These are phyloP conservation scores for Entomortierella beljakovae DNA, from an alignment of 192 early-diverging fungal genomes.

Conservation along the genomic window DNA sequence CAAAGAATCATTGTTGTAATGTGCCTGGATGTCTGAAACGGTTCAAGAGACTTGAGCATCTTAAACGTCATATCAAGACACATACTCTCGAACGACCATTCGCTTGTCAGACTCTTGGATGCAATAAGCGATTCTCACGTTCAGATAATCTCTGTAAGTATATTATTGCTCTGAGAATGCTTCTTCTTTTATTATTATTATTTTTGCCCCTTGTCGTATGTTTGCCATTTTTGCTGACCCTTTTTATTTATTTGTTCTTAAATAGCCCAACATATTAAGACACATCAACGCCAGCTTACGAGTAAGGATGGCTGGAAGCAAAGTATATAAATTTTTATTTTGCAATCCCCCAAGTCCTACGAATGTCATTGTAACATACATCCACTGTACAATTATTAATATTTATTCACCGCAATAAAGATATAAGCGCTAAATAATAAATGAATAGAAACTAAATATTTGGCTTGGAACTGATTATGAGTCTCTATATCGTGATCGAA, in stretches of 20 bases:
- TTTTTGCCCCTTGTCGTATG: no score
- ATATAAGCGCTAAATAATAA: no score
- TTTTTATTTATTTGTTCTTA: neutral
- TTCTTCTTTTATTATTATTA: no score
- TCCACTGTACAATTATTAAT: no score
- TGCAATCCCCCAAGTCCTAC: no score
- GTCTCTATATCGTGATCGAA: neutral
- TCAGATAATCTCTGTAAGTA: constrained; percentile 74
- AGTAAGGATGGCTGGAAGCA: constrained; percentile 48
- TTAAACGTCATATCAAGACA: constrained; percentile 84
- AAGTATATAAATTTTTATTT: constrained; percentile 9
- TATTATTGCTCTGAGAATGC: neutral
- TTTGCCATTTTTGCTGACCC: no score
- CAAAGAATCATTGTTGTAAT: constrained; percentile 48
- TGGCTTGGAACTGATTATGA: no score
- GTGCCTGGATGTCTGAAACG: constrained; percentile 44
- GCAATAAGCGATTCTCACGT: constrained; percentile 83
- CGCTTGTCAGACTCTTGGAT: constrained; percentile 72
- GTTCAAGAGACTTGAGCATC: constrained; percentile 74
- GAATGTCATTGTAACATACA: no score
- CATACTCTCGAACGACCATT: constrained; percentile 82
- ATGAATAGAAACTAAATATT: no score
- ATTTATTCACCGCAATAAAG: no score
- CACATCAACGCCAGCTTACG: constrained; percentile 49
- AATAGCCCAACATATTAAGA: constrained; percentile 53